Percentiles rank a stretch among this genome's conserved stretches.
Evolutionary conservation across 2,329 filamentous ascomycete genomes (phyloP).

Genomic region (Apiospora marii): DNA sequence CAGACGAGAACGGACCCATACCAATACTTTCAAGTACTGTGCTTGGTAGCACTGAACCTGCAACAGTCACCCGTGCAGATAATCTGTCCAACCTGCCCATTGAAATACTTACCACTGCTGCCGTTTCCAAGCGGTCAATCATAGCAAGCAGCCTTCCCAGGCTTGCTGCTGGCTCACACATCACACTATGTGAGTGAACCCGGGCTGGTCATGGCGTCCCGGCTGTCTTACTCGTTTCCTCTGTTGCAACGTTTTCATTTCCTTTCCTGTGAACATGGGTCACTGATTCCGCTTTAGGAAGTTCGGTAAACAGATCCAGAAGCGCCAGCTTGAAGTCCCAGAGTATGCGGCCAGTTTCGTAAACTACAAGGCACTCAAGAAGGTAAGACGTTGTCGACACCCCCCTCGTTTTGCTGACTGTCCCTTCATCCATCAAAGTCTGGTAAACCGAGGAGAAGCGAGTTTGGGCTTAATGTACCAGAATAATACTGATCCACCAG

Average conservation of each 20-base stretch:
- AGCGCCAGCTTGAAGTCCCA: conserved; percentile 97
- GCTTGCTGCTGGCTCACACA: conserved; percentile 37
- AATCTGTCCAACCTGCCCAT: not conserved
- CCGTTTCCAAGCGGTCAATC: conserved; percentile 27
- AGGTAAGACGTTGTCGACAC: conserved; percentile 65
- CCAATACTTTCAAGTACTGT: conserved; percentile 2
- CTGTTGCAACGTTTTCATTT: conserved; percentile 5
- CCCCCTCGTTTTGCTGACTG: not conserved
- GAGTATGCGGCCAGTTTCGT: conserved; percentile 99
- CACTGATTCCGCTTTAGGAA: conserved; percentile 69
- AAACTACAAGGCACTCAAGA: conserved; percentile 99
- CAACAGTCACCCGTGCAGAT: not conserved
- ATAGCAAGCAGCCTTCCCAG: conserved; percentile 36
- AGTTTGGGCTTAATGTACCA: not conserved
- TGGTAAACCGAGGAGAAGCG: conserved; percentile 2
- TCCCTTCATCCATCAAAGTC: not conserved
- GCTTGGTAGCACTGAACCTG: conserved; percentile 3
- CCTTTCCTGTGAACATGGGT: conserved; percentile 4
- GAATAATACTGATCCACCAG: conserved; percentile 10
- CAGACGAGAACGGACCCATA: conserved; percentile 15
- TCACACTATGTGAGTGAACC: conserved; percentile 46
- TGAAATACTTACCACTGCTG: conserved; percentile 25
- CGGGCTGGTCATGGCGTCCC: not conserved
- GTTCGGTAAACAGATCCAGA: conserved; percentile 99
- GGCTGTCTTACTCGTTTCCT: not conserved